A percentile compares a stretch with the other conserved stretches of the same genome.
Conservation (phyloP, 108 stramenopile genomes). For the Cylindrotheca closterium region DNA sequence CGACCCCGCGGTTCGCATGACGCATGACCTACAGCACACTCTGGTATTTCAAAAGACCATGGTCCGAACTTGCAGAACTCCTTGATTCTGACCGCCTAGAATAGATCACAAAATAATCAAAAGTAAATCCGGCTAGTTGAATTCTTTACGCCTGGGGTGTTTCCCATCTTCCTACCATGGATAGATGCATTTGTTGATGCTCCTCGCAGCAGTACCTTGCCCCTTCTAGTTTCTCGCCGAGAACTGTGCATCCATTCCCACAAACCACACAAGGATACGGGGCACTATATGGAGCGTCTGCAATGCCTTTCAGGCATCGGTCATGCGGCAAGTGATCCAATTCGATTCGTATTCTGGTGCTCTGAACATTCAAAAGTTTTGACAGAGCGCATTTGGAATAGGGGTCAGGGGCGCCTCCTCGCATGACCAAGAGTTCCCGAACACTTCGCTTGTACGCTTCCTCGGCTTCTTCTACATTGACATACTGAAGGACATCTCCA, state of each 20-base stretch:
- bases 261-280: conserved; percentile 25
- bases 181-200: conserved; percentile 20
- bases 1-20: not conserved
- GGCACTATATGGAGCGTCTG: conserved; percentile 6
- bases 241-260: conserved; percentile 17
- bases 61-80: too few relatives aligned
- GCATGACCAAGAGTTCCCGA: conserved; percentile 20
- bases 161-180: not conserved
- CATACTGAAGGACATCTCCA: conserved; percentile 28
- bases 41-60: too few relatives aligned
- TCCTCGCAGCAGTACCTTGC: conserved; percentile 29
- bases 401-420: conserved; percentile 29
- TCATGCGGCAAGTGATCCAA: conserved; percentile 14
- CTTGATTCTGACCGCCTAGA: too few relatives aligned
- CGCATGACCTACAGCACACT: too few relatives aligned
- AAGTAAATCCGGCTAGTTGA: too few relatives aligned
- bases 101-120: too few relatives aligned
- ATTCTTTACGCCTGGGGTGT: not conserved
- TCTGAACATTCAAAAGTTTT: conserved; percentile 31
- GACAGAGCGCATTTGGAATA: conserved; percentile 31
- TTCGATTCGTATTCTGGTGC: not conserved
- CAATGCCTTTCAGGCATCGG: conserved; percentile 19
- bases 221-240: not conserved
- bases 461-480: conserved; percentile 33
- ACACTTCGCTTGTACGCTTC: conserved; percentile 35